Base-by-base conservation (phyloP, 2,329 filamentous ascomycete species). In the Lasiodiplodia sp. region DNA sequence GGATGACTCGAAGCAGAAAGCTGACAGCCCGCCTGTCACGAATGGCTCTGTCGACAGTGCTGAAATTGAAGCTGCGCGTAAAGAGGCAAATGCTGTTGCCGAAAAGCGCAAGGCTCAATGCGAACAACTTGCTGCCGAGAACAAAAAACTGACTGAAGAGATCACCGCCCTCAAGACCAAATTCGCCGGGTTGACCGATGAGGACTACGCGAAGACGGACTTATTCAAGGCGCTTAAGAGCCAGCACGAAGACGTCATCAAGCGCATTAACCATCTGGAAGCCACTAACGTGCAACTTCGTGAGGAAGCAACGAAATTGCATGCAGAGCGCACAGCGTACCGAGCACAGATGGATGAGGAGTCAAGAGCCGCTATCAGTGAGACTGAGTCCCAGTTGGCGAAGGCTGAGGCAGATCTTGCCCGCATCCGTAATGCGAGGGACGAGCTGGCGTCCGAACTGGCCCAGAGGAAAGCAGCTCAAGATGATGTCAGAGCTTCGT, bases 191-290 rank as follows among this genome's bases (percentile, higher is more conserved):
- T 83, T 94, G 55, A 91, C 92, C 0, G 96, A 99, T 75, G 96
- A 99, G 71, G 96, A 99, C 74, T 98, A 96, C 77, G 90, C 94
- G 51, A 90, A 93, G 68, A 97, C 94, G 4, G 94, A 97, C 74
- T 86, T 97, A 3, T 99, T 97, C 86, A 98, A 97, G 81, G 89
- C 92, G 71, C 87, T 97, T 76, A 96, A 94, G 81, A 87, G 87
- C 28, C 93, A 97, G 75, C 92, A 96, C 74, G 96, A 98, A 75
- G 95, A 98, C 73, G 88, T 97, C 10, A 93, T 97, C 73, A 95
- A 93, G 79, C 90, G 93, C 47, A 90, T 97, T 75, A 99, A 99
- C 78, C 90, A 95, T 74, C 82, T 98, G 16, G 95, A 98, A 79
- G 93, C 93, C 3, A 92, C 90, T 14, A 97, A 97, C 78, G 90